These are phyloP conservation scores for Aureobasidium sp. DNA, from an alignment of 2,329 filamentous ascomycete species.

Conservation along the genomic window DNA sequence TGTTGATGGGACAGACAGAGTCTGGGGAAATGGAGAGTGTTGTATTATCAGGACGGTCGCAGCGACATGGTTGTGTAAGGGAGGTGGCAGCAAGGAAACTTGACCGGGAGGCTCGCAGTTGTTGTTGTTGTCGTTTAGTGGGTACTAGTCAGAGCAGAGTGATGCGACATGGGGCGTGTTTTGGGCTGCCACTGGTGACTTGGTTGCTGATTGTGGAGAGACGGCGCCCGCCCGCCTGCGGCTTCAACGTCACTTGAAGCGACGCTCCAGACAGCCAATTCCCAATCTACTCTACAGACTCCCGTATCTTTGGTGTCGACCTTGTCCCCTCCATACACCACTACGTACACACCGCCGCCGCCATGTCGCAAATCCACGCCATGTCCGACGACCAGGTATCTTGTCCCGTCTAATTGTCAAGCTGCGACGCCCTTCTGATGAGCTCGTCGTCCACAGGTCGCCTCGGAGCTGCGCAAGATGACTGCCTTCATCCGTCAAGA, in stretches of 20 bases:
- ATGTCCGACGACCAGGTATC: conserved; percentile 96
- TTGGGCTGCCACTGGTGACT: not conserved
- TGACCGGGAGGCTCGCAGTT: not conserved
- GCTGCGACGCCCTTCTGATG: conserved; percentile 20
- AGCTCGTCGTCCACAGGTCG: conserved; percentile 56
- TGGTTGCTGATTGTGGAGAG: not conserved
- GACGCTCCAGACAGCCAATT: not conserved
- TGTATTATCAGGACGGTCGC: not conserved
- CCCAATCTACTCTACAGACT: not conserved
- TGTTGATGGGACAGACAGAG: not conserved
- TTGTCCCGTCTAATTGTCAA: not conserved
- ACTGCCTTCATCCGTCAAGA: conserved; percentile 99
- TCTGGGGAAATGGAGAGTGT: not conserved
- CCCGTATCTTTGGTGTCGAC: not conserved
- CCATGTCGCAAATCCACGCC: conserved; percentile 87
- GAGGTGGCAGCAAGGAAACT: not conserved
- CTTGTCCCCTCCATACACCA: not conserved
- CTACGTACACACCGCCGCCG: conserved; percentile 36
- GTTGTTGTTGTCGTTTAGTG: not conserved
- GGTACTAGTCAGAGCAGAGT: not conserved
- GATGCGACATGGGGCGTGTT: not conserved
- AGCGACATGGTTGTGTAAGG: not conserved
- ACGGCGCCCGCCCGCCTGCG: not conserved
- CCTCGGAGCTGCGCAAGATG: conserved; percentile 99
- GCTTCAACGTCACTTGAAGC: not conserved